Evolutionary conservation across 2,329 filamentous ascomycete genomes (phyloP), one percentile per base, ranked within the genome.

Genomic region (Geosmithia morbida): DNA sequence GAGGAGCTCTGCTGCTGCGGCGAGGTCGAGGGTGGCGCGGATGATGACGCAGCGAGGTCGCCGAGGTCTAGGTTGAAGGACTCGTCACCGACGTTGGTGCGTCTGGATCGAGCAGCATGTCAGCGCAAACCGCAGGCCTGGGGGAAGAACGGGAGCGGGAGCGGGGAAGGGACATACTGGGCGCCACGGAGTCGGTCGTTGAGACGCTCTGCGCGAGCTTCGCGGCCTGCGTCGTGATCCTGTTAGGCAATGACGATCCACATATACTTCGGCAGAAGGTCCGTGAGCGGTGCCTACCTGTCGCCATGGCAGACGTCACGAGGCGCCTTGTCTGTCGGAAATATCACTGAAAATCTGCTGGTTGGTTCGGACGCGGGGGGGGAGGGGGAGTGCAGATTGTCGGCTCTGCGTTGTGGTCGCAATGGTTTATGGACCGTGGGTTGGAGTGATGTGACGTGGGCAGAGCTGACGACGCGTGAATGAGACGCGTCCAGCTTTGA

Each of bases 181-280:
- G 78, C 77, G 51, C 79, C 79, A 51, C 79, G 77, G 58, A 83
- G 73, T 57, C 79, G 77, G 64, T 79, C 71, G 52, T 77, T 75
- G 65, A 81, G 71, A 56, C 77, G 75, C 58, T 49, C 48, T 37
- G 48, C 48, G 26, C 48, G 48, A 39, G 69, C 72, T 75, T 64
- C 60, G 47, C 60, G 60, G 51, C 59, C 62, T 62, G 22, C 19
- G 13, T 4, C 5, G 26, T 20, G 44, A 37, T n/a, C 16, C 2
- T 46, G 30, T 46, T 17, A 29, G 26, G n/a, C 2, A 26, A 42
- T 19, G 19, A 26, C 11, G 18, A 37, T 18, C 33, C 14, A 41
- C 37, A 20, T 20, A n/a, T n/a, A n/a, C n/a, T n/a, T n/a, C n/a
- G 17, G 22, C 13, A 16, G 17, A 2, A n/a, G 17, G 8, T 2